Evolutionary conservation across 768 basidiomycete genomes (phyloP).

Genomic region (Lactarius indigo): DNA sequence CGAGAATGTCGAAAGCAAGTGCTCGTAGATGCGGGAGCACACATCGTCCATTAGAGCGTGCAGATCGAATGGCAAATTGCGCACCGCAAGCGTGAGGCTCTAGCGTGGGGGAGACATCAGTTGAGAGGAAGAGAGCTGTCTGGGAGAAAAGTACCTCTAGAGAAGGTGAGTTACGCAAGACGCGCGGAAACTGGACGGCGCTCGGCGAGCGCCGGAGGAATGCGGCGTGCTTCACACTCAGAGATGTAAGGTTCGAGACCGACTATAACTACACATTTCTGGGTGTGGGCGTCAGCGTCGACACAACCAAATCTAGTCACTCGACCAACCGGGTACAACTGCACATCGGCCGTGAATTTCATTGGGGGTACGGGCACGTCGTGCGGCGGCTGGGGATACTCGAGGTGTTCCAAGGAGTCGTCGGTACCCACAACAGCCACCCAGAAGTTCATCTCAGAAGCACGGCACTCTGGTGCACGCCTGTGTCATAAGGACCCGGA

Average conservation of each 20-base stretch:
- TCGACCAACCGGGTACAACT: background rate
- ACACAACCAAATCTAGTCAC: background rate
- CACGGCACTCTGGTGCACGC: background rate
- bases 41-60: background rate
- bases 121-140: background rate
- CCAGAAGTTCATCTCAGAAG: conserved; percentile 7
- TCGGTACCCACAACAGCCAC: background rate
- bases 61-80: conserved; percentile 20
- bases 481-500: background rate
- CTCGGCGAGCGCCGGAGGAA: conserved; percentile 5
- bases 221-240: conserved; percentile 4
- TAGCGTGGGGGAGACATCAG: background rate
- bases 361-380: background rate
- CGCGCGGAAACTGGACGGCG: conserved; percentile 1
- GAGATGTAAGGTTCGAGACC: background rate
- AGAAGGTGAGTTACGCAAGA: background rate
- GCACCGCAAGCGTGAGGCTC: conserved; percentile 28
- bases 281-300: background rate
- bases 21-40: background rate
- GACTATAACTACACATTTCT: no score
- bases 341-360: background rate
- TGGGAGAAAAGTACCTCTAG: conserved; percentile 13
- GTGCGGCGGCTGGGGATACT: background rate
- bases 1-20: background rate
- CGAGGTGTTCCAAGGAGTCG: background rate